These are phyloP conservation scores for Moniliella sp. DNA, from an alignment of 1,284 basidiomycete species.

Conservation along the genomic window DNA sequence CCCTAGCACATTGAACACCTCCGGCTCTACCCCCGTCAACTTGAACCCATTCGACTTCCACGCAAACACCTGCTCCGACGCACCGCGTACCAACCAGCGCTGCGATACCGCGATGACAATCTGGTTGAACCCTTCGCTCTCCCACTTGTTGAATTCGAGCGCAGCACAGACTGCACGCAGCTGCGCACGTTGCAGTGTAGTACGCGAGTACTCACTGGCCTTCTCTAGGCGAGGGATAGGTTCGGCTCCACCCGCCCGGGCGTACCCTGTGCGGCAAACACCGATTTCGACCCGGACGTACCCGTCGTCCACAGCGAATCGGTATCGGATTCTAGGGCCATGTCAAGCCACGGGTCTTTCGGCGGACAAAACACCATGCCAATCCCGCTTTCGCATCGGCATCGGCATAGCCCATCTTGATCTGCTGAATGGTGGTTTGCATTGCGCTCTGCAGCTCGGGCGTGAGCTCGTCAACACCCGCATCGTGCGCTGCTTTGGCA, in stretches of 20 bases:
- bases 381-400: constrained; percentile 3
- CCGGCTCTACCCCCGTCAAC: constrained; percentile 4
- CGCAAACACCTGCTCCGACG: constrained; percentile 23
- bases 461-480: neutral
- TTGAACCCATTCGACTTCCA: constrained; percentile 26
- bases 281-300: too few species aligned
- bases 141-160: constrained; percentile 22
- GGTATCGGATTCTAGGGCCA: too few species aligned
- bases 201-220: constrained; percentile 11
- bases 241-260: constrained; percentile 12
- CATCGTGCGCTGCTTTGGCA: constrained; percentile 1
- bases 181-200: constrained; percentile 10
- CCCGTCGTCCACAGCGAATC: too few species aligned
- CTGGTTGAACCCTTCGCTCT: constrained; percentile 29
- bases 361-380: constrained; percentile 6
- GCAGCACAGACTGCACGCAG: constrained; percentile 23
- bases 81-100: constrained; percentile 26
- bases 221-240: constrained; percentile 21
- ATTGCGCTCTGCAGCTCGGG: too few species aligned
- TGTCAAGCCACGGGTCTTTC: neutral
- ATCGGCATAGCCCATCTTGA: too few species aligned
- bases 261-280: too few species aligned
- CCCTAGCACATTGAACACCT: too few species aligned
- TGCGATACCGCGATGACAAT: constrained; percentile 26
- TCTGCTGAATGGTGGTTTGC: too few species aligned